A percentile compares a stretch with the other conserved stretches of the same genome.
Evolutionary conservation across 140 eudicot genomes (phyloP).

Genomic region (Bidens hawaiensis): DNA sequence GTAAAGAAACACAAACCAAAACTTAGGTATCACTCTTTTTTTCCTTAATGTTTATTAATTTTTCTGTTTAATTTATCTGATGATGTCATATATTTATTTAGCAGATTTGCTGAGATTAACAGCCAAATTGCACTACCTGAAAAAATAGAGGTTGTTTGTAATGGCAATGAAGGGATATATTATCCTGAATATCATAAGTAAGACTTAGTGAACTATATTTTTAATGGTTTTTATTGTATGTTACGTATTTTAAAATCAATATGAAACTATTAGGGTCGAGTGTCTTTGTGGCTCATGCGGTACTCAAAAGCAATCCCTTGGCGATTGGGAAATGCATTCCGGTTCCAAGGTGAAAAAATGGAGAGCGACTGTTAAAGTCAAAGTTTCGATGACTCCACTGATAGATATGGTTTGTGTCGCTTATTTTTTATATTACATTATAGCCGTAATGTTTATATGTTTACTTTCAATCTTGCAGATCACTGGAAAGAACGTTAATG

Average conservation of each 20-base stretch:
- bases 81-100: slow-evolving; percentile 17
- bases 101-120: slow-evolving; percentile 35
- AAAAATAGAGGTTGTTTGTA: slow-evolving; percentile 68
- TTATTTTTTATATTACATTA: neutral
- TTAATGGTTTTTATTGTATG: neutral
- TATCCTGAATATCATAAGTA: slow-evolving; percentile 68
- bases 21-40: slow-evolving; percentile 47
- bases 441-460: neutral
- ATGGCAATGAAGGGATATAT: slow-evolving; percentile 73
- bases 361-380: slow-evolving; percentile 76
- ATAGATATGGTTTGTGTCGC: slow-evolving; percentile 59
- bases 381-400: slow-evolving; percentile 51
- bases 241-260: too few species aligned
- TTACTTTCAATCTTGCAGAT: slow-evolving; percentile 40
- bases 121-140: slow-evolving; percentile 34
- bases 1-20: slow-evolving; percentile 19
- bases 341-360: slow-evolving; percentile 89
- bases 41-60: neutral
- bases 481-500: slow-evolving; percentile 29
- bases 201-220: slow-evolving; percentile 20
- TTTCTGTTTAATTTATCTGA: neutral
- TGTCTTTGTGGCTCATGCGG: slow-evolving; percentile 92
- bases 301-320: slow-evolving; percentile 48
- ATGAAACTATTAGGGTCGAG: slow-evolving; percentile 75
- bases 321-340: slow-evolving; percentile 91